A percentile compares a stretch with the other conserved stretches of the same genome.
phyloP scores from a whole-genome alignment of 108 stramenopile species.

The Cyclotella cryptica region DNA sequence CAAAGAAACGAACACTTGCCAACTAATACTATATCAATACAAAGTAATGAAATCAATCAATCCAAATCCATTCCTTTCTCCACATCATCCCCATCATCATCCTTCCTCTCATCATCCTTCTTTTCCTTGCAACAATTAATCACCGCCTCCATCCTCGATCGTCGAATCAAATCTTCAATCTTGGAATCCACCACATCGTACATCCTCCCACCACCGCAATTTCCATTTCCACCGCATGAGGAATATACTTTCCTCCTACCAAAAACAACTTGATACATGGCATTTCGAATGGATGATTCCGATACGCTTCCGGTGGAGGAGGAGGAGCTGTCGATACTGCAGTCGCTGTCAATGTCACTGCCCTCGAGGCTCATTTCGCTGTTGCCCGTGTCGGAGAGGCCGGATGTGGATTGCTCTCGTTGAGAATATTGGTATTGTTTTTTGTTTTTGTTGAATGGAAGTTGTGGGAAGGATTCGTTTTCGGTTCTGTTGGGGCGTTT shows the following conservation, averaged over 20 bases:
- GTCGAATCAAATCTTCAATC: constrained; percentile 50
- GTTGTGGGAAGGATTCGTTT: background rate
- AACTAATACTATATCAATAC: background rate
- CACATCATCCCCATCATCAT: background rate
- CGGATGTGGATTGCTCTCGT: constrained; percentile 25
- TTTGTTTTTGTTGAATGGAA: constrained; percentile 6
- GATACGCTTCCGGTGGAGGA: constrained; percentile 23
- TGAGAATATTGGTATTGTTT: constrained; percentile 19
- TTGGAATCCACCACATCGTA: constrained; percentile 48
- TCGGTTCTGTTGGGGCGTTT: background rate
- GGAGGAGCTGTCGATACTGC: constrained; percentile 15
- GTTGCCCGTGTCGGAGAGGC: constrained; percentile 12
- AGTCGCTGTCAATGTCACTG: constrained; percentile 15
- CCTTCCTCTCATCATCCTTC: background rate
- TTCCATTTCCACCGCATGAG: background rate
- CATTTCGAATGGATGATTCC: constrained; percentile 39
- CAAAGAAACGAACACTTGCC: too few species aligned
- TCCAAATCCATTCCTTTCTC: constrained; percentile 14
- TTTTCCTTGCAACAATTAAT: constrained; percentile 25
- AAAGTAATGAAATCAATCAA: background rate
- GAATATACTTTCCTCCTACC: constrained; percentile 23
- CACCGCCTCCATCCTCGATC: constrained; percentile 38
- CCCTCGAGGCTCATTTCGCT: constrained; percentile 13
- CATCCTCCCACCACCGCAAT: background rate
- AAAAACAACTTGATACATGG: constrained; percentile 51